phyloP scores from a whole-genome alignment of 1,139 yeast genomes.

The Pichia sp. region DNA sequence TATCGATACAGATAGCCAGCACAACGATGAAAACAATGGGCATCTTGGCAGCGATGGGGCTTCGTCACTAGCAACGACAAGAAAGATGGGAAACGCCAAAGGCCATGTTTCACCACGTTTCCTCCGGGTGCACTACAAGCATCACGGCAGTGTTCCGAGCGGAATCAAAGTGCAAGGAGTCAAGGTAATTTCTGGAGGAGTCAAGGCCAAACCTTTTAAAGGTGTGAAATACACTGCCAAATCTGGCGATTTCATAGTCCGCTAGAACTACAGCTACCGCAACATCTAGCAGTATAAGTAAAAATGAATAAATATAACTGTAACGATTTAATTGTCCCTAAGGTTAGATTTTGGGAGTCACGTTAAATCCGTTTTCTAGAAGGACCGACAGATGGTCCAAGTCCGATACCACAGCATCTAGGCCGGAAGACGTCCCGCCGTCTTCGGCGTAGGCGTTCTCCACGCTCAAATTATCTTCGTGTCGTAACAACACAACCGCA shows the following conservation, averaged over 20 bases:
- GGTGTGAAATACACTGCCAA: constrained; percentile 82
- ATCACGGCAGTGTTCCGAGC: constrained; percentile 73
- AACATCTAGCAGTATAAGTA: background rate
- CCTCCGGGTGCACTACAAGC: constrained; percentile 50
- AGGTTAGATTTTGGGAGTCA: constrained; percentile 11
- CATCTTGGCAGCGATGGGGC: background rate
- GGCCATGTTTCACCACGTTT: constrained; percentile 41
- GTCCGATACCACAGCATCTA: constrained; percentile 42
- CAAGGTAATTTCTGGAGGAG: constrained; percentile 63
- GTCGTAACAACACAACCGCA: constrained; percentile 47
- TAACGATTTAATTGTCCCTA: constrained; percentile 2
- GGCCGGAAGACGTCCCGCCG: constrained; percentile 24
- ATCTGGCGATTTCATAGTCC: constrained; percentile 56
- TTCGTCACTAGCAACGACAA: background rate
- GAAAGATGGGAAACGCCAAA: background rate
- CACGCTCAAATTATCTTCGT: constrained; percentile 42
- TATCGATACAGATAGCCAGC: constrained; percentile 10
- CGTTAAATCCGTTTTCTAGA: constrained; percentile 35
- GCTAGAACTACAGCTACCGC: constrained; percentile 27
- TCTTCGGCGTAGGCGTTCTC: constrained; percentile 25
- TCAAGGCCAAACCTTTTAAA: constrained; percentile 73
- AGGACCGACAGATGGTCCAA: constrained; percentile 41
- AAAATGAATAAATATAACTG: background rate
- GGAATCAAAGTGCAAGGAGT: constrained; percentile 68
- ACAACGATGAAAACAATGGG: background rate